Conservation (phyloP, 208 protist genomes). For the Acanthamoeba triangularis region DNA sequence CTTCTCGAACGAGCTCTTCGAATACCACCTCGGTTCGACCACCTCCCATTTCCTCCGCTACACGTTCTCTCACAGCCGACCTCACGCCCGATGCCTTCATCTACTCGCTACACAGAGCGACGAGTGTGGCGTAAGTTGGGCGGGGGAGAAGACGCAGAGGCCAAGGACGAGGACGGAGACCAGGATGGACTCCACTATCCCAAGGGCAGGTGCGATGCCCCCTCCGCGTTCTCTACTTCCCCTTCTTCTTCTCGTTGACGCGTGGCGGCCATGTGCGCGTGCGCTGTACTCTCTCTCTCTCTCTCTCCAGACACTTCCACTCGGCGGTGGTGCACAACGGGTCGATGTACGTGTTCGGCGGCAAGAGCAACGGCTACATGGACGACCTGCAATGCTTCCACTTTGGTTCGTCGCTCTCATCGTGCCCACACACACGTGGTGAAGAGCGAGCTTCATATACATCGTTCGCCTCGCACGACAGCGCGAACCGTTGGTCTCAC, state of each 20-base stretch:
- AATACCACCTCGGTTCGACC: conserved; percentile 35
- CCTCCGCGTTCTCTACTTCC: neutral
- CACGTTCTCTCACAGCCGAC: neutral
- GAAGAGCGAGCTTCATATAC: neutral
- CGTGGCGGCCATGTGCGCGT: neutral
- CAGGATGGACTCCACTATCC: neutral
- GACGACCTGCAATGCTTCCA: conserved; percentile 50
- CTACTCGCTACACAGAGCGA: neutral
- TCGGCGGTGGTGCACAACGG: neutral
- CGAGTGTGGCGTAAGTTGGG: conserved; percentile 24
- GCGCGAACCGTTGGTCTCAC: neutral
- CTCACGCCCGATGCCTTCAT: neutral
- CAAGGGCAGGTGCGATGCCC: neutral
- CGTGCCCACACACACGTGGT: neutral
- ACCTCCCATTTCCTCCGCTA: neutral
- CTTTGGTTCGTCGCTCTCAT: conserved; percentile 38
- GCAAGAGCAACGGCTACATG: conserved; percentile 76
- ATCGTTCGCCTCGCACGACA: neutral
- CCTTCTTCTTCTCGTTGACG: neutral
- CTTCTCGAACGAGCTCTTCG: conserved; percentile 40
- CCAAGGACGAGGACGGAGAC: neutral
- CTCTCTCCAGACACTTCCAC: conserved; percentile 60
- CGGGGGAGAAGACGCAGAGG: neutral
- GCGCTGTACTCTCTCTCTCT: neutral
- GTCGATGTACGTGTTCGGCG: conserved; percentile 65